phyloP scores from a whole-genome alignment of 2,329 filamentous ascomycete species.

The Fusarium citri region DNA sequence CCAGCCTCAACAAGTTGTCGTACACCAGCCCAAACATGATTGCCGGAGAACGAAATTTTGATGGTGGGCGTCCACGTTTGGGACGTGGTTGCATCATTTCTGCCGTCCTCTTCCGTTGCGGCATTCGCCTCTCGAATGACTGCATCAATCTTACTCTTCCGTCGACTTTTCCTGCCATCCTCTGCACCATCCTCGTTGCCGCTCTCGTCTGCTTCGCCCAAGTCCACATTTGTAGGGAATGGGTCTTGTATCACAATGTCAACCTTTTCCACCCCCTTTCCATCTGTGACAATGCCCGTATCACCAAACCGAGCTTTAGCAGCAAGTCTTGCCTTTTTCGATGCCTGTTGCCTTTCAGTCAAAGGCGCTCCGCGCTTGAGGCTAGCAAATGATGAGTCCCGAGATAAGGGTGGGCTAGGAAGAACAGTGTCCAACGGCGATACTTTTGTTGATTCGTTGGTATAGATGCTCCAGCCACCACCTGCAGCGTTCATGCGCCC shows the following conservation, averaged over 20 bases:
- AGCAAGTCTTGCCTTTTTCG: slow-evolving; percentile 70
- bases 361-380: slow-evolving; percentile 47
- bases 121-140: slow-evolving; percentile 48
- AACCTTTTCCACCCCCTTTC: slow-evolving; percentile 70
- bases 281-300: slow-evolving; percentile 65
- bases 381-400: slow-evolving; percentile 44
- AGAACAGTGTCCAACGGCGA: slow-evolving; percentile 67
- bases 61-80: slow-evolving; percentile 55
- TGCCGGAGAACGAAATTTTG: slow-evolving; percentile 76
- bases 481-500: slow-evolving; percentile 77
- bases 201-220: slow-evolving; percentile 44
- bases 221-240: slow-evolving; percentile 55
- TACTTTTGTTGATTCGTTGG: slow-evolving; percentile 67
- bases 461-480: slow-evolving; percentile 84
- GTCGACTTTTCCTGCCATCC: slow-evolving; percentile 27
- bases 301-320: slow-evolving; percentile 79
- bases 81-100: slow-evolving; percentile 44
- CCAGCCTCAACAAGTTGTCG: slow-evolving; percentile 82
- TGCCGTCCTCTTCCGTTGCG: slow-evolving; percentile 37
- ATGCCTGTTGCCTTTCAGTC: slow-evolving; percentile 49
- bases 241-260: slow-evolving; percentile 70
- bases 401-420: slow-evolving; percentile 60
- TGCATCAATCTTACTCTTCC: slow-evolving; percentile 53
- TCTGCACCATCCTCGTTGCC: slow-evolving; percentile 26
- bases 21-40: slow-evolving; percentile 84